Conservation (phyloP, 1,284 basidiomycete species). For the Pyrrhoderma lamaoense region DNA sequence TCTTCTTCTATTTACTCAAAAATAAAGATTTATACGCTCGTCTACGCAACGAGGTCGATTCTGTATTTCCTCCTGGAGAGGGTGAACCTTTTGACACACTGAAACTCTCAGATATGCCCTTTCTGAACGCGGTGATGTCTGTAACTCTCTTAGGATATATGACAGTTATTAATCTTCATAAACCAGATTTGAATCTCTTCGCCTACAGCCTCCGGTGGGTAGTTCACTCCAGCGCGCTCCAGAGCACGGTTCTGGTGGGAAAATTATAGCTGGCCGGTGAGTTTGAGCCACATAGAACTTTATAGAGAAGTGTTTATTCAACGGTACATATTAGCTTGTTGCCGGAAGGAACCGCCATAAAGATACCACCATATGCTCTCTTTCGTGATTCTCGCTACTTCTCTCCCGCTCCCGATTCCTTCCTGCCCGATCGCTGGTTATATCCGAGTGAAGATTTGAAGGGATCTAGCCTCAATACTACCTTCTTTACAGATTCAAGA, state of each 20-base stretch:
- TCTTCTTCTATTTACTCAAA: slow-evolving; percentile 28
- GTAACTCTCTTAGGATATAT: slow-evolving; percentile 8
- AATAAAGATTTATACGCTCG: slow-evolving; percentile 25
- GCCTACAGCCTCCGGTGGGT: slow-evolving; percentile 9
- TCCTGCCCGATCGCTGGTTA: slow-evolving; percentile 40
- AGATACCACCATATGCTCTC: slow-evolving; percentile 40
- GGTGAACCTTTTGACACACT: slow-evolving; percentile 17
- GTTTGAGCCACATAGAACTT: neutral
- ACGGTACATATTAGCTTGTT: slow-evolving; percentile 31
- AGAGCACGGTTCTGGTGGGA: slow-evolving; percentile 5
- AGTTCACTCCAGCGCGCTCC: slow-evolving; percentile 12
- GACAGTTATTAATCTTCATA: neutral
- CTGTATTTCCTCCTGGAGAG: slow-evolving; percentile 18
- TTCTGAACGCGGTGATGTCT: slow-evolving; percentile 30
- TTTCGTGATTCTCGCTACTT: slow-evolving; percentile 36
- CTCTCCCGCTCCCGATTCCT: slow-evolving; percentile 32
- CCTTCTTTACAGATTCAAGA: slow-evolving; percentile 29
- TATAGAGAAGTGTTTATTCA: too few species aligned
- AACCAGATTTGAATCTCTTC: slow-evolving; percentile 8
- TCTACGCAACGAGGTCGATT: slow-evolving; percentile 27
- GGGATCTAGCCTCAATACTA: neutral
- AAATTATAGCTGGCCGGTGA: slow-evolving; percentile 5
- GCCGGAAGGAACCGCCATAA: slow-evolving; percentile 41
- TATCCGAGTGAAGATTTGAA: neutral
- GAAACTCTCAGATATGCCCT: slow-evolving; percentile 25